Conservation (phyloP, 106 monocot species). For the Acorus calamus region DNA sequence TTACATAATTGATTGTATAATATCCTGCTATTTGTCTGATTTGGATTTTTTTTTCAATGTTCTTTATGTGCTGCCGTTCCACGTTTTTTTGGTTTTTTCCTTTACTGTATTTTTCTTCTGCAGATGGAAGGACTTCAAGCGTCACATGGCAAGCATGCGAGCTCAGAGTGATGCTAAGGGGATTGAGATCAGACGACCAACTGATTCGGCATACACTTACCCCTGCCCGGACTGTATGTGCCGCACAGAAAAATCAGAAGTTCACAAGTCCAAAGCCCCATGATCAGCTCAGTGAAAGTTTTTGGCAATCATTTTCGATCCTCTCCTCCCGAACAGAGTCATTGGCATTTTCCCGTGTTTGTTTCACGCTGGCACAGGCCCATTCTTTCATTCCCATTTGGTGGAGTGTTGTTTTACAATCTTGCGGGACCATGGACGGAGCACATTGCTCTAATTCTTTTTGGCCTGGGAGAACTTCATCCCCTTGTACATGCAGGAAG, state of each 20-base stretch:
- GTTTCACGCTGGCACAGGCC: background rate
- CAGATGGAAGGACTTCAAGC: conserved; percentile 89
- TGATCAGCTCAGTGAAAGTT: conserved; percentile 10
- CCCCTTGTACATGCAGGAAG: conserved; percentile 13
- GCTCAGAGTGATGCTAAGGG: conserved; percentile 82
- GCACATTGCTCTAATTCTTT: conserved; percentile 37
- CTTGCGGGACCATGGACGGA: conserved; percentile 10
- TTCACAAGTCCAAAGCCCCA: conserved; percentile 24
- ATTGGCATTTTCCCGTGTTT: conserved; percentile 10
- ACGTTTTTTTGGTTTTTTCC: background rate
- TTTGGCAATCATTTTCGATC: background rate
- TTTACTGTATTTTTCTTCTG: background rate
- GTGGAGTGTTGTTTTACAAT: conserved; percentile 5
- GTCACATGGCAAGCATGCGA: conserved; percentile 73
- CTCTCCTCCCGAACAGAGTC: background rate
- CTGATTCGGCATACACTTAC: conserved; percentile 69
- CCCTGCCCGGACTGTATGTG: conserved; percentile 99
- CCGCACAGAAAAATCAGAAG: conserved; percentile 50
- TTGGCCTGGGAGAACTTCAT: conserved; percentile 11
- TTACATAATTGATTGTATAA: too few relatives aligned
- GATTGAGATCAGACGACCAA: conserved; percentile 70
- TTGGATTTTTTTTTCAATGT: background rate
- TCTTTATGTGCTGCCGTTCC: background rate
- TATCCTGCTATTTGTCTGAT: too few relatives aligned
- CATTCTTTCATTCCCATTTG: conserved; percentile 39